These are phyloP conservation scores for Hypoxylon lenormandii DNA, from an alignment of 495 filamentous ascomycete species.

Conservation along the genomic window DNA sequence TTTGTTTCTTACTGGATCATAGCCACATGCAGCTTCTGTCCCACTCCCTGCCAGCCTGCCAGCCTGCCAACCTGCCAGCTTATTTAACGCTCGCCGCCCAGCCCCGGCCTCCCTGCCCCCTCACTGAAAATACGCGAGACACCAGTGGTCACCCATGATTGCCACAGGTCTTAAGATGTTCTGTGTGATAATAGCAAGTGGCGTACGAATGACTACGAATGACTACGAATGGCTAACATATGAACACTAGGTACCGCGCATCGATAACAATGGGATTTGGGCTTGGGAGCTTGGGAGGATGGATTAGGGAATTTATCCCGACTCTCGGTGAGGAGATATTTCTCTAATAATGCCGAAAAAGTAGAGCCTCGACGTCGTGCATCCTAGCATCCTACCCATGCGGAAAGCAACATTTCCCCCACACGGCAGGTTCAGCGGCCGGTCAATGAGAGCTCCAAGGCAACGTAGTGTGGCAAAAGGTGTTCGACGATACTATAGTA, in stretches of 20 bases:
- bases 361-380: constrained; percentile 17
- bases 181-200: constrained; percentile 14
- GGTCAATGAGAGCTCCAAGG: background rate
- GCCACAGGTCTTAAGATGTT: constrained; percentile 10
- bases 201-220: background rate
- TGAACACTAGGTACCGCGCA: no score
- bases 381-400: constrained; percentile 36
- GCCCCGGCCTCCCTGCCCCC: no score
- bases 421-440: no score
- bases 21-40: background rate
- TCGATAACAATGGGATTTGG: no score
- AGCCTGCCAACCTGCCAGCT: no score
- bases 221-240: constrained; percentile 1
- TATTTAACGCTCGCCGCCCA: background rate
- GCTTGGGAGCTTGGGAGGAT: no score
- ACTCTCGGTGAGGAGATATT: no score
- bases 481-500: background rate
- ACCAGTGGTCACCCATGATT: constrained; percentile 14
- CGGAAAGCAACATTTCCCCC: constrained; percentile 20
- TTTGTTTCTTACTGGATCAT: no score
- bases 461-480: background rate
- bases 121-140: constrained; percentile 8
- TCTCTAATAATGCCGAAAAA: constrained; percentile 13
- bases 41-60: no score
- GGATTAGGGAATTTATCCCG: no score